Conservation (phyloP, 352 stramenopile genomes). For the Proteromonas lacertae region DNA sequence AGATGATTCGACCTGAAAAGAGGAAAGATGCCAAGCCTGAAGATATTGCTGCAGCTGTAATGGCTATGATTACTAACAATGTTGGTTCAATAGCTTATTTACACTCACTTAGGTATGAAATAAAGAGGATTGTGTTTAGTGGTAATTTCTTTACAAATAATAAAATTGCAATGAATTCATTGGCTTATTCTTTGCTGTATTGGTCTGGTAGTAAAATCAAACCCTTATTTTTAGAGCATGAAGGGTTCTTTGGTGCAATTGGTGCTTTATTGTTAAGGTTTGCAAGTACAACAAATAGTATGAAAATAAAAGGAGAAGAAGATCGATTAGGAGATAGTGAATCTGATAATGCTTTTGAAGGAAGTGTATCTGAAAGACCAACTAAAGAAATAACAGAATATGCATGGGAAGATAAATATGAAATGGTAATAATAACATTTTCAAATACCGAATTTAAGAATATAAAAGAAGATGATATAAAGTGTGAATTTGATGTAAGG, state of each 20-base stretch:
- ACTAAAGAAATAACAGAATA: too few species aligned
- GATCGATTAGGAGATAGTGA: too few species aligned
- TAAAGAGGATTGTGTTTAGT: conserved; percentile 75
- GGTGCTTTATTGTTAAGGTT: conserved; percentile 68
- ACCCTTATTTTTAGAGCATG: conserved; percentile 63
- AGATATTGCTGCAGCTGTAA: conserved; percentile 65
- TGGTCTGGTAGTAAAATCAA: conserved; percentile 73
- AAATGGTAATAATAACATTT: too few species aligned
- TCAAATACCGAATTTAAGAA: too few species aligned
- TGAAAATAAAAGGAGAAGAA: too few species aligned
- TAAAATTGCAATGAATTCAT: conserved; percentile 49
- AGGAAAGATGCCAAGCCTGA: conserved; percentile 41
- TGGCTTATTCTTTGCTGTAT: conserved; percentile 84
- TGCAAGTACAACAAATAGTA: too few species aligned
- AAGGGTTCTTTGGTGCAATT: conserved; percentile 85
- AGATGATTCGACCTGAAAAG: conserved; percentile 38
- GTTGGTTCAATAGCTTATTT: conserved; percentile 79
- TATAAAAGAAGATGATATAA: too few species aligned
- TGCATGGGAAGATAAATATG: too few species aligned
- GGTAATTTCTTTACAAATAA: conserved; percentile 93
- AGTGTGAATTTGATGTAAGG: too few species aligned
- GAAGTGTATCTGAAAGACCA: too few species aligned
- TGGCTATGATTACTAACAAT: conserved; percentile 98
- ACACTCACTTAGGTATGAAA: conserved; percentile 80
- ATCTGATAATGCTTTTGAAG: too few species aligned